phyloP scores from a whole-genome alignment of 345 rosid species.

The Brassica incana region DNA sequence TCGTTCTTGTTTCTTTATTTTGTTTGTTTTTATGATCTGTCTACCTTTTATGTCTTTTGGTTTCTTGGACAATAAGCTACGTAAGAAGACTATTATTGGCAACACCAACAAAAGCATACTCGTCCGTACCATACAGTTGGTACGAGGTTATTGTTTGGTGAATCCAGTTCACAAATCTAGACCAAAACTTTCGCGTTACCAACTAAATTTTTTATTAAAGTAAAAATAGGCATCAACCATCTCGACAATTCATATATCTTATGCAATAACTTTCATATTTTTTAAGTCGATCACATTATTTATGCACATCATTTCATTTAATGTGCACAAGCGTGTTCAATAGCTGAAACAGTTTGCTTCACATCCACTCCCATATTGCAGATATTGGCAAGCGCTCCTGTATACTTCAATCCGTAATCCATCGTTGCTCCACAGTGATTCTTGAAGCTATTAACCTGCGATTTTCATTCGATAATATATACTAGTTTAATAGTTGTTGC shows the following conservation, averaged over 20 bases:
- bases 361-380: constrained; percentile 53
- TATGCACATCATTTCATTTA: not conserved
- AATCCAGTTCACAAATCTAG: constrained; percentile 27
- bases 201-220: not conserved
- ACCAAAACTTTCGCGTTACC: constrained; percentile 34
- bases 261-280: constrained; percentile 1
- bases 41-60: constrained; percentile 23
- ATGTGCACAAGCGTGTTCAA: constrained; percentile 42
- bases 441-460: constrained; percentile 51
- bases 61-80: constrained; percentile 27
- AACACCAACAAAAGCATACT: not conserved
- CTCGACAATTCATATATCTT: not conserved
- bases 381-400: constrained; percentile 58
- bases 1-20: constrained; percentile 28
- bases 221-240: constrained; percentile 26
- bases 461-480: not conserved
- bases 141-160: constrained; percentile 23
- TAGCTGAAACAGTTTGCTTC: constrained; percentile 42
- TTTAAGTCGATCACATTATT: not conserved
- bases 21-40: constrained; percentile 18
- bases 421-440: constrained; percentile 46
- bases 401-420: constrained; percentile 53
- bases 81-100: constrained; percentile 31
- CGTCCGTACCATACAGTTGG: constrained; percentile 38
- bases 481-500: not conserved